Base-by-base conservation (phyloP, 2,329 filamentous ascomycete genomes). In the Macrophomina phaseolina region DNA sequence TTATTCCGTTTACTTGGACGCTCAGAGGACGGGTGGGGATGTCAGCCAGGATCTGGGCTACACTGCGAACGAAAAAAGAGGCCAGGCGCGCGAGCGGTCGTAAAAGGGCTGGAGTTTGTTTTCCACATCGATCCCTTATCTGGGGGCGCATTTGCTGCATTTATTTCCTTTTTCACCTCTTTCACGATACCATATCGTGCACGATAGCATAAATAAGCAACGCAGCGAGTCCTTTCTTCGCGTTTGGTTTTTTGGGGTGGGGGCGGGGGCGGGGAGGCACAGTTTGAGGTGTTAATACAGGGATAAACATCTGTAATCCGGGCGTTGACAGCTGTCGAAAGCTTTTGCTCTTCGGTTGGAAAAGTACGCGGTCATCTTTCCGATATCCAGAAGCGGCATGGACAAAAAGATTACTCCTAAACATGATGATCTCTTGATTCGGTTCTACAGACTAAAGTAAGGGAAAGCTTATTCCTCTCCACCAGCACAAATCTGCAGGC, bases 11-110 rank as follows among this genome's bases (percentile, higher is more conserved):
- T 23, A 23, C 23, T 23, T 23, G 23, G 23, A 23, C 23, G 23
- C 16, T 28, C 30, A 16, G 38, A 4, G 5, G 3, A 12, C 4
- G 4, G 12, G 34, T 9, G 62, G 8, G 6, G 6, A 14, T 9
- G 16, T 18, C 7, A 42, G 55, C 5, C 38, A 4, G 12, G 30
- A 30, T 36, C 4, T 32, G 7, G 51, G 51, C 51, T 45, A 14
- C 51, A 36, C 23, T 23, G 23, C 12, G 18, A n/a, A 28, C 28
- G 5, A 48, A 61, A 46, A 56, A 56, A 42, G 34, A 56, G 53
- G 53, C 12, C 30, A 53, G 51, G 51, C 51, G 46, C 46, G 30
- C 51, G 51, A 53, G 51, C 51, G 51, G 18, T 53, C 16, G 30
- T 23, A 23, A 23, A 23, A 3, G 23, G 23, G 23, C 23, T 23